Evolutionary conservation across 2,329 filamentous ascomycete genomes (phyloP), one percentile per base, ranked within the genome.

Genomic region (Cephalotrichum gorgonifer): DNA sequence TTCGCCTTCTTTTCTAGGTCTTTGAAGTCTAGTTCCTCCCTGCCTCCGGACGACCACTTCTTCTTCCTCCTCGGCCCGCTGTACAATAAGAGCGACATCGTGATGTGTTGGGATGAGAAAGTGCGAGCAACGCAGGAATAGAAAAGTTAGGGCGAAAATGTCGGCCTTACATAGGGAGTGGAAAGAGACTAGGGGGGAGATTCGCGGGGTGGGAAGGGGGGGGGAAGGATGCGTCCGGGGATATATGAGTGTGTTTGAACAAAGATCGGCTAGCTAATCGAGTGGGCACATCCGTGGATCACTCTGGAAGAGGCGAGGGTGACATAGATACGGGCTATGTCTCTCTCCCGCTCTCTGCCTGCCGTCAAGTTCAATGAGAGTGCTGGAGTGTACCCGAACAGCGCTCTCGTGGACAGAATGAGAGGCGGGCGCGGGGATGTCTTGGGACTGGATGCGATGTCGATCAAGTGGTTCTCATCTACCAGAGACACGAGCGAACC

Each of bases 71-170:
- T 46, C 14, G 49, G 28, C 12, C 49, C 49, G 31, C 43, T 27
- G 25, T 50, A 50, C 20, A 44, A 33, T 2, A 50, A 30, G 9
- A 47, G 44, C 7, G 49, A 27, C 49, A 50, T 50, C 6, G 30
- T 44, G 26, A 30, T 14, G 28, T 27, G 2, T n/a, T 6, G 11
- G 14, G 23, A 23, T 26, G 20, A 20, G 11, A 26, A n/a, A 44
- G 15, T 9, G 28, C 6, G 17, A 7, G 17, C 27, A 15, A n/a
- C n/a, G 23, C 17, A 22, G 31, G 8, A 6, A 25, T 11, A 15
- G 23, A 22, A 11, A 28, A 8, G 33, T 5, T 27, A 6, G 26
- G 3, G n/a, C 28, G 9, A 7, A 33, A 6, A 11, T 23, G 27
- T 30, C 17, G 8, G 23, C 4, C 6, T 20, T 14, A 7, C 22